Conservation (phyloP, 2,329 filamentous ascomycete genomes). For the Diaporthe sp. region DNA sequence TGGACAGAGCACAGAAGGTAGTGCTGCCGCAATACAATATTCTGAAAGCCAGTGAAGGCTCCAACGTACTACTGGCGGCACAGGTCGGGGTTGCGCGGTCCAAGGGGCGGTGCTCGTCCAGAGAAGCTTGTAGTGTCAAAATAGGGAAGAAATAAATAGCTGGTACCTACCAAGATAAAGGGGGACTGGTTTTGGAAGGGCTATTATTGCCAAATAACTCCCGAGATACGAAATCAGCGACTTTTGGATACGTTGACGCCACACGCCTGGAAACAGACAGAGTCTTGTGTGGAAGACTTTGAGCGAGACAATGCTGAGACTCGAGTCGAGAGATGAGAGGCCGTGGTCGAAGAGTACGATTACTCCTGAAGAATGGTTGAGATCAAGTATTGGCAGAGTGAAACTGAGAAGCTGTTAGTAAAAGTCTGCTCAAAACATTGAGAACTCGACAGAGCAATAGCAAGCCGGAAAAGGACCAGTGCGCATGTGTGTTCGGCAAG, state of each 20-base stretch:
- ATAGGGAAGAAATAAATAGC: not conserved
- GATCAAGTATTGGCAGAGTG: slow-evolving; percentile 3
- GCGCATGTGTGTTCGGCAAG: not conserved
- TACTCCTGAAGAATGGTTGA: slow-evolving; percentile 1
- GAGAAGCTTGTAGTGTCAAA: not conserved
- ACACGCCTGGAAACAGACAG: slow-evolving; percentile 27
- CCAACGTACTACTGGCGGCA: no score
- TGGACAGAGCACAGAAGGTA: not conserved
- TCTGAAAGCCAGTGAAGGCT: no score
- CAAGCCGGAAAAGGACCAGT: not conserved
- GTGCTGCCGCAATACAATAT: no score
- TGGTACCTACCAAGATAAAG: slow-evolving; percentile 11
- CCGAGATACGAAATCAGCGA: slow-evolving; percentile 26
- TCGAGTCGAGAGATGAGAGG: not conserved
- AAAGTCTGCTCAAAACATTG: not conserved
- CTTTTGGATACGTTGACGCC: slow-evolving; percentile 34
- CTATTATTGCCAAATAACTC: slow-evolving; percentile 6
- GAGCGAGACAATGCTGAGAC: not conserved
- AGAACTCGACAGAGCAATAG: not conserved
- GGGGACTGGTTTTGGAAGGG: not conserved
- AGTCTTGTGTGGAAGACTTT: slow-evolving; percentile 19
- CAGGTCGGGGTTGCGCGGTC: not conserved
- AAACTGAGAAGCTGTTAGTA: slow-evolving; percentile 4
- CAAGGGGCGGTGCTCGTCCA: not conserved
- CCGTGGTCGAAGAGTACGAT: slow-evolving; percentile 13